A percentile compares a stretch with the other conserved stretches of the same genome.
phyloP scores from a whole-genome alignment of 148 eudicot genomes.

The Amaranthus hypochondriacus region DNA sequence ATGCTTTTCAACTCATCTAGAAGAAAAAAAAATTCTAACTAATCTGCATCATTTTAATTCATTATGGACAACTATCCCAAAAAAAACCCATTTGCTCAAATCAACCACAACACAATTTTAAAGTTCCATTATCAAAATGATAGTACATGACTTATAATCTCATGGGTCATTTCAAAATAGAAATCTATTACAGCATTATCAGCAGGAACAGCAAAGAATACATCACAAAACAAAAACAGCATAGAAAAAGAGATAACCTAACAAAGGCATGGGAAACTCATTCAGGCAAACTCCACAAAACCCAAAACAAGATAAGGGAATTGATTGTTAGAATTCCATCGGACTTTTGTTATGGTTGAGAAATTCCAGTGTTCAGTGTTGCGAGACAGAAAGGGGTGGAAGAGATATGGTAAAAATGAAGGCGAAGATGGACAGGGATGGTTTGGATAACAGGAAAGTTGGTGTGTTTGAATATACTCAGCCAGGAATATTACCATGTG shows the following conservation, averaged over 20 bases:
- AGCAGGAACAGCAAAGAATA: neutral
- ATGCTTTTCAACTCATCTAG: too few relatives aligned
- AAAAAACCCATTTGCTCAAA: too few relatives aligned
- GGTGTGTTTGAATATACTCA: neutral
- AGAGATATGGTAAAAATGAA: neutral
- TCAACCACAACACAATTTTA: too few relatives aligned
- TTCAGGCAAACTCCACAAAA: conserved; percentile 39
- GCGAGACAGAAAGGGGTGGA: neutral
- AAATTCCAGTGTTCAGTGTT: neutral
- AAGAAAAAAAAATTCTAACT: too few relatives aligned
- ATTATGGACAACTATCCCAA: too few relatives aligned
- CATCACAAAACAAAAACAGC: neutral
- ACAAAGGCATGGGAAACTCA: conserved; percentile 87
- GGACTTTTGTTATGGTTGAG: neutral
- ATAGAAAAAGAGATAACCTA: conserved; percentile 39
- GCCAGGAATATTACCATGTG: too few relatives aligned
- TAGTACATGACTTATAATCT: neutral
- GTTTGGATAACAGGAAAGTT: neutral
- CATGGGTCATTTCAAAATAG: neutral
- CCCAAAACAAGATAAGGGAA: conserved; percentile 14
- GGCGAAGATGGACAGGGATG: neutral
- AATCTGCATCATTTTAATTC: too few relatives aligned
- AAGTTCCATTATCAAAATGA: too few relatives aligned
- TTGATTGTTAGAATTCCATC: conserved; percentile 14
- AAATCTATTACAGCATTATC: neutral